These are phyloP conservation scores for Candida michaelii DNA, from an alignment of 805 yeast species.

Conservation along the genomic window DNA sequence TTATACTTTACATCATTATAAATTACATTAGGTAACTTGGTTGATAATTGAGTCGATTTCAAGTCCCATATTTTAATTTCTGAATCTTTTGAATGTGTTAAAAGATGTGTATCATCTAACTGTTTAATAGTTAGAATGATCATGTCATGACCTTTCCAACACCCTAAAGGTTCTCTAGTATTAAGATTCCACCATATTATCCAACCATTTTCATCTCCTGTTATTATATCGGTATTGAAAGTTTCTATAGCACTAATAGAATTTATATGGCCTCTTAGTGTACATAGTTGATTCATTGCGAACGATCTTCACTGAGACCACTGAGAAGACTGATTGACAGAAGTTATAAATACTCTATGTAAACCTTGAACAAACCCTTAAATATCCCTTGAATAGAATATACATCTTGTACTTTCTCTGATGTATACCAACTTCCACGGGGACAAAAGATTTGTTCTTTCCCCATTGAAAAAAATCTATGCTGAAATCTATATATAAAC, in stretches of 20 bases:
- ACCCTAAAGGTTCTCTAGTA: constrained; percentile 52
- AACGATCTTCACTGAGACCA: no score
- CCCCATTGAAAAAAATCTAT: no score
- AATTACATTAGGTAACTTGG: constrained; percentile 11
- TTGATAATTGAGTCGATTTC: background rate
- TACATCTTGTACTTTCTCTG: no score
- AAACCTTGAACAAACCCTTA: no score
- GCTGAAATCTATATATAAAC: background rate
- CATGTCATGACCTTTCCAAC: constrained; percentile 61
- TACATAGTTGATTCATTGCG: constrained; percentile 15
- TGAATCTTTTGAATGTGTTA: constrained; percentile 72
- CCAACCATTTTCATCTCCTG: constrained; percentile 66
- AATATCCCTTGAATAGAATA: no score
- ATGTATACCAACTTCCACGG: no score
- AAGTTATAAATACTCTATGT: no score
- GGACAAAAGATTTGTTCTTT: no score
- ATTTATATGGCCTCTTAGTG: constrained; percentile 17
- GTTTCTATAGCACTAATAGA: constrained; percentile 9
- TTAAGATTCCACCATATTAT: constrained; percentile 63
- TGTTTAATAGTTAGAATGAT: constrained; percentile 48
- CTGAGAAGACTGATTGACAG: no score
- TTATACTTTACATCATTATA: constrained; percentile 17
- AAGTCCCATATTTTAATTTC: constrained; percentile 47
- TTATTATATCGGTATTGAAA: constrained; percentile 30
- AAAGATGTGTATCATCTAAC: constrained; percentile 24